These are phyloP conservation scores for Kodamaea restingae DNA, from an alignment of 805 yeast genomes.

Conservation along the genomic window DNA sequence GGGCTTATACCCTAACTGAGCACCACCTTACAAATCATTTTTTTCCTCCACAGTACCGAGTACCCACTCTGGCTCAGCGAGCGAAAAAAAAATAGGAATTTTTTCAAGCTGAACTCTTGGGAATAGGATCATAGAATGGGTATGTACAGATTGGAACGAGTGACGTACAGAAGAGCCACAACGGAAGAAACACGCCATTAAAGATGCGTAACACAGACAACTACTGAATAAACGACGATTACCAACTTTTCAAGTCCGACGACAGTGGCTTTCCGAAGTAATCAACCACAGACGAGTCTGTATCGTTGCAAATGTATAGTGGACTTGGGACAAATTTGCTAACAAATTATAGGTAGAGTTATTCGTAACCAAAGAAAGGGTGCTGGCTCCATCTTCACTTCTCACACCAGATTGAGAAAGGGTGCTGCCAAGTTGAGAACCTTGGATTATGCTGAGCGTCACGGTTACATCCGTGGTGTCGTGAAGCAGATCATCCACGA, in stretches of 20 bases:
- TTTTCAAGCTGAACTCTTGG: conserved; percentile 6
- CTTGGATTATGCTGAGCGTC: conserved; percentile 98
- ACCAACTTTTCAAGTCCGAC: no score
- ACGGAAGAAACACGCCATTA: no score
- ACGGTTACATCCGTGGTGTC: conserved; percentile 99
- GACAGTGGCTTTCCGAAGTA: no score
- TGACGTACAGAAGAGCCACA: no score
- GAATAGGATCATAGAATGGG: conserved; percentile 9
- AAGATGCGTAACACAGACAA: no score
- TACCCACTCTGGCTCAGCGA: not conserved
- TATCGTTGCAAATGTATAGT: not conserved
- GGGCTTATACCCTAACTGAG: conserved; percentile 5
- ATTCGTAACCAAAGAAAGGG: conserved; percentile 99
- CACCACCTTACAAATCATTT: not conserved
- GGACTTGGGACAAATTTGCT: not conserved
- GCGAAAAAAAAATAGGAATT: conserved; percentile 2
- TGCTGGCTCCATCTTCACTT: conserved; percentile 99
- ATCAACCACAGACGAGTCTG: no score
- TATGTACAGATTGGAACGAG: conserved; percentile 1
- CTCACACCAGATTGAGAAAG: conserved; percentile 99
- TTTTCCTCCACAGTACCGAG: not conserved
- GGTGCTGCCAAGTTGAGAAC: conserved; percentile 99
- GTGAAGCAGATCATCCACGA: conserved; percentile 98
- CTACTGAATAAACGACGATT: no score
- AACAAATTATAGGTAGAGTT: conserved; percentile 71